phyloP scores from a whole-genome alignment of 441 rosid species.

The Populus hybrid region DNA sequence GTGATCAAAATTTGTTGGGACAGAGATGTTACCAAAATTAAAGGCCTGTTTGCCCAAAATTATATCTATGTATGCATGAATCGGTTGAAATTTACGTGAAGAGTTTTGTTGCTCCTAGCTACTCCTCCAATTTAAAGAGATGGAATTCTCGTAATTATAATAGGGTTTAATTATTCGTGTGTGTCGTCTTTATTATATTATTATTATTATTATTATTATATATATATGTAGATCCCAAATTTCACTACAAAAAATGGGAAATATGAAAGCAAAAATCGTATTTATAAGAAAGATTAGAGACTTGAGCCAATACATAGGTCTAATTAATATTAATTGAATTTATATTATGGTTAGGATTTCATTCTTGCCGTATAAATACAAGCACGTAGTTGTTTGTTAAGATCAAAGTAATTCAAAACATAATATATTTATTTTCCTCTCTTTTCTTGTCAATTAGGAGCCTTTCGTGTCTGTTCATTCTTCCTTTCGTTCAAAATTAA shows the following conservation, averaged over 20 bases:
- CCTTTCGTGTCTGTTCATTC: no score
- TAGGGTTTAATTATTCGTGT: background rate
- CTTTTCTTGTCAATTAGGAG: no score
- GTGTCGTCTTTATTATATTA: no score
- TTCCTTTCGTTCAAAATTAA: no score
- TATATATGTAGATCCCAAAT: no score
- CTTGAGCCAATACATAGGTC: background rate
- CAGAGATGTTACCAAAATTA: background rate
- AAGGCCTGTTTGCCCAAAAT: background rate
- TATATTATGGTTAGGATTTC: background rate
- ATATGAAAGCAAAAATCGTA: background rate
- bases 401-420: no score
- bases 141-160: background rate
- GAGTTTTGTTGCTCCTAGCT: background rate
- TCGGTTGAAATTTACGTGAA: background rate
- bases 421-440: no score
- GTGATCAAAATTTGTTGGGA: background rate
- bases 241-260: no score
- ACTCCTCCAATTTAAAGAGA: background rate
- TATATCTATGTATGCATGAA: background rate
- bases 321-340: no score
- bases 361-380: background rate
- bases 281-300: background rate
- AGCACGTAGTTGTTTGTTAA: background rate
- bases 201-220: no score